Evolutionary conservation across 1,139 yeast species (phyloP), one percentile per base, ranked within the genome.

Genomic region (Nakaseomyces uthaithaninus): DNA sequence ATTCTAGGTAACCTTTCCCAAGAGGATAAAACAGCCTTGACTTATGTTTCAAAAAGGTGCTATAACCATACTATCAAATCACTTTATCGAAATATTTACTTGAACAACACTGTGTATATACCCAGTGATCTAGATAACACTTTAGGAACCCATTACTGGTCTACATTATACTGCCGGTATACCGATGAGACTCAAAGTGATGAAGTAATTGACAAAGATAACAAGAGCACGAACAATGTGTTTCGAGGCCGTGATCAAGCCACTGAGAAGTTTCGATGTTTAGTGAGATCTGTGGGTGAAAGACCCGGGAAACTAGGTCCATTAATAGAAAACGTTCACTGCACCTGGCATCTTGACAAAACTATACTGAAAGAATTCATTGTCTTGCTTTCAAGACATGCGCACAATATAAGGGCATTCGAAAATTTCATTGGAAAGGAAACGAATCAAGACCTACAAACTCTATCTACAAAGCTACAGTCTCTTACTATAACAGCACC

Each of bases 331-430:
- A 39, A 47, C 6, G 47, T 59, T 2, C 53, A 49, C 30, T 56
- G 60, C 37, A 51, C 60, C 11, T 59, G 63, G 64, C 62, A 57
- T 43, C 27, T 57, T 9, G 44, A 53, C 39, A 41, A 42, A 12
- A 38, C 38, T 3, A 38, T 50, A 8, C 36, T 58, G 37, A 18
- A 38, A 5, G 31, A 44, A 12, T 45, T 59, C 19, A 42, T 55
- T 3, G 31, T 37, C 2, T 31, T 55, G 8, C 28, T 59, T 10
- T 45, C 41, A 7, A 22, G 37, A 10, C 42, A 50, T 31, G 54
- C 45, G 2, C 27, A 35, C 3, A 50, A 51, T 34, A 37, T 59
- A 27, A 45, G 44, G 27, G 38, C 40, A 16, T 52, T 59, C 38
- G 60, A 54, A 4, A 54, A 55, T 36, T 56, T 49, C 33, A 40